phyloP scores from a whole-genome alignment of 2,329 filamentous ascomycete species.

The Ceratocystis albifundus region DNA sequence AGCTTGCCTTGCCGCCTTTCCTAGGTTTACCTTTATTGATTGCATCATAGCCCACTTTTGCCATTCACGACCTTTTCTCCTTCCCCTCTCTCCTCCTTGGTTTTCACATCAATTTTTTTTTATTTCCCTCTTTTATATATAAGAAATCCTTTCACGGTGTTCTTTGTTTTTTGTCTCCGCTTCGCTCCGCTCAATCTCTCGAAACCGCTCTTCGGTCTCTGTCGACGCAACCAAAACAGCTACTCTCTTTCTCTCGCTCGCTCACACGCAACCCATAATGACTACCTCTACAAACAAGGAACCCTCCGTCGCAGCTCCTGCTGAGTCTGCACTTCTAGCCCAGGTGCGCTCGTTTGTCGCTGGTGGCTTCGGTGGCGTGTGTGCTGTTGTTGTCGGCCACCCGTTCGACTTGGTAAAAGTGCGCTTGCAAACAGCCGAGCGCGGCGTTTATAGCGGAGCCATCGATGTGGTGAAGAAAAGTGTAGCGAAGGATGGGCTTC shows the following conservation, averaged over 20 bases:
- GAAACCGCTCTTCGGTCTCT: not conserved
- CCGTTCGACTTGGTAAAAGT: constrained; percentile 98
- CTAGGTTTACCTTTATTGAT: not conserved
- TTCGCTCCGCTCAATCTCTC: not conserved
- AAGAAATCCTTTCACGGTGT: not conserved
- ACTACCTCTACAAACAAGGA: not conserved
- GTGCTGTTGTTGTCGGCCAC: constrained; percentile 87
- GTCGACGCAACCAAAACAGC: not conserved
- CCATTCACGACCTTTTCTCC: not conserved
- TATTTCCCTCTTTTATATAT: not conserved
- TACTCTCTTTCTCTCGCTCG: constrained; percentile 25
- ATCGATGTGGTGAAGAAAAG: constrained; percentile 87
- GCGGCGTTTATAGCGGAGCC: constrained; percentile 79
- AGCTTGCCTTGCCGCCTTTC: too few species aligned
- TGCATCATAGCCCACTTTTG: constrained; percentile 4
- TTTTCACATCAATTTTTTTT: not conserved
- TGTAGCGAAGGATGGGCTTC: constrained; percentile 71
- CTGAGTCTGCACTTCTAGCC: constrained; percentile 31
- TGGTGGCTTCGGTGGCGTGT: constrained; percentile 86
- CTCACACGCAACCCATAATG: not conserved
- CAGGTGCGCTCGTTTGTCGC: constrained; percentile 72
- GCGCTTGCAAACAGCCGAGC: constrained; percentile 87
- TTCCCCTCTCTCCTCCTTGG: not conserved
- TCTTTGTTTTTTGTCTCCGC: not conserved
- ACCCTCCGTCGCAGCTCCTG: constrained; percentile 24